Evolutionary conservation across 1,284 basidiomycete genomes (phyloP).

Genomic region (Puccinia novopanici): DNA sequence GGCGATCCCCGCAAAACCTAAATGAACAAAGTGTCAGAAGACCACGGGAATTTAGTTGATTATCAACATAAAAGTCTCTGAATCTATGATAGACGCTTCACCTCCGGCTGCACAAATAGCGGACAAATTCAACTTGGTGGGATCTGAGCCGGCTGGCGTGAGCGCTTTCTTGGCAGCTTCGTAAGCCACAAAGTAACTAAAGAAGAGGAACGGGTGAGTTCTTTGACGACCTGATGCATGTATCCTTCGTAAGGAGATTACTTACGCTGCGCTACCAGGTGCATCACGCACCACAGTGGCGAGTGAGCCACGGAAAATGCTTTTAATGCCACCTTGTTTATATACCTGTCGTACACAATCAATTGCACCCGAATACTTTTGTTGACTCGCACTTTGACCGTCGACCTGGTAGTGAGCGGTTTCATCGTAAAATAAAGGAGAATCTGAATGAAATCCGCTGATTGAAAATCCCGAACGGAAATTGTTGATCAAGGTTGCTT

Average conservation of each 20-base stretch:
- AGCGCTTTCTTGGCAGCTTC: conserved; percentile 87
- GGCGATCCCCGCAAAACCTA: conserved; percentile 82
- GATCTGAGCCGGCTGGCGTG: conserved; percentile 75
- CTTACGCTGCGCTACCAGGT: conserved; percentile 91
- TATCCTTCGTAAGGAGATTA: conserved; percentile 53
- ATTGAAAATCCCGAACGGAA: background rate
- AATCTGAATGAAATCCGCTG: background rate
- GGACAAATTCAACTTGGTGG: conserved; percentile 79
- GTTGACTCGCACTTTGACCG: conserved; percentile 61
- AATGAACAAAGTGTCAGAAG: background rate
- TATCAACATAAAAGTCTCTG: background rate
- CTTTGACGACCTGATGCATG: background rate
- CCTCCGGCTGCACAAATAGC: conserved; percentile 83
- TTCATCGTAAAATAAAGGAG: background rate
- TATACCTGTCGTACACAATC: conserved; percentile 91
- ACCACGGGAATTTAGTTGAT: background rate
- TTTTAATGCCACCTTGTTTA: conserved; percentile 86
- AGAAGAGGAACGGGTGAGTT: background rate
- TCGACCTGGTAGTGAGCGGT: conserved; percentile 35
- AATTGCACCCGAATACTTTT: conserved; percentile 84
- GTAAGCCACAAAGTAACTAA: conserved; percentile 94
- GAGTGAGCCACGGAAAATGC: conserved; percentile 87
- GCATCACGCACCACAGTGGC: conserved; percentile 93
- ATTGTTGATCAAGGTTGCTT: conserved; percentile 4
- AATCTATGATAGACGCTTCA: conserved; percentile 3